Percentiles rank a stretch among this genome's conserved stretches.
Evolutionary conservation across 805 yeast species (phyloP).

Genomic region (Wickerhamomyces hampshirensis): DNA sequence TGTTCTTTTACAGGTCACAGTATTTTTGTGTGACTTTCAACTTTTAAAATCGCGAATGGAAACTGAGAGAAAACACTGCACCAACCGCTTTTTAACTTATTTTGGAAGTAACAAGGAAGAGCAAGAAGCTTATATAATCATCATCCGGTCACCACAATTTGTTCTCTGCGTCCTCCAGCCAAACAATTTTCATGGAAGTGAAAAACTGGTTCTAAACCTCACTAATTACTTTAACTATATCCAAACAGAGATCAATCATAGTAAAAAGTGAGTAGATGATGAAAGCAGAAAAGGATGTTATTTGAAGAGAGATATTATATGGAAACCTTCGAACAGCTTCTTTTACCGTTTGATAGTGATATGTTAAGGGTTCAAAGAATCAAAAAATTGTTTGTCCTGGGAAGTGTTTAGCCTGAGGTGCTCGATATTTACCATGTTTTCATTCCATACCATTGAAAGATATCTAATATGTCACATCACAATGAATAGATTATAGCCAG

Average conservation of each 20-base stretch:
- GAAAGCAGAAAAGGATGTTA: constrained; percentile 2
- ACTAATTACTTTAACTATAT: constrained; percentile 2
- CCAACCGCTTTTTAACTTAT: constrained; percentile 3
- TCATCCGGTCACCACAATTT: constrained; percentile 16
- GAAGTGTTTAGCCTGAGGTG: too few species aligned
- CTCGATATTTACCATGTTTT: too few species aligned
- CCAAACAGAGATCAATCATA: constrained; percentile 23
- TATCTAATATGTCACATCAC: too few species aligned
- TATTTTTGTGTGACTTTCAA: too few species aligned
- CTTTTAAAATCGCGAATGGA: too few species aligned
- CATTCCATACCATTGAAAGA: too few species aligned
- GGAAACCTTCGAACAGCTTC: too few species aligned
- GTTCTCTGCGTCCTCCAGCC: constrained; percentile 7
- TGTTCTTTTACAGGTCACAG: constrained; percentile 1
- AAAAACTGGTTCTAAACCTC: constrained; percentile 21
- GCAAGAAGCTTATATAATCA: constrained; percentile 4
- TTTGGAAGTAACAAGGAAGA: too few species aligned
- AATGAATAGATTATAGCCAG: too few species aligned
- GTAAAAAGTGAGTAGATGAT: constrained; percentile 23
- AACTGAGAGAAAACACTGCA: constrained; percentile 4
- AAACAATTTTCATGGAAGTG: constrained; percentile 26
- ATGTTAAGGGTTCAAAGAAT: too few species aligned
- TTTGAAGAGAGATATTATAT: neutral
- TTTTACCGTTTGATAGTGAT: too few species aligned
- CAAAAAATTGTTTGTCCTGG: too few species aligned